A percentile compares a stretch with the other conserved stretches of the same genome.
These are phyloP conservation scores for Skeletonema menzelii DNA, from an alignment of 108 stramenopile species.

Conservation along the genomic window DNA sequence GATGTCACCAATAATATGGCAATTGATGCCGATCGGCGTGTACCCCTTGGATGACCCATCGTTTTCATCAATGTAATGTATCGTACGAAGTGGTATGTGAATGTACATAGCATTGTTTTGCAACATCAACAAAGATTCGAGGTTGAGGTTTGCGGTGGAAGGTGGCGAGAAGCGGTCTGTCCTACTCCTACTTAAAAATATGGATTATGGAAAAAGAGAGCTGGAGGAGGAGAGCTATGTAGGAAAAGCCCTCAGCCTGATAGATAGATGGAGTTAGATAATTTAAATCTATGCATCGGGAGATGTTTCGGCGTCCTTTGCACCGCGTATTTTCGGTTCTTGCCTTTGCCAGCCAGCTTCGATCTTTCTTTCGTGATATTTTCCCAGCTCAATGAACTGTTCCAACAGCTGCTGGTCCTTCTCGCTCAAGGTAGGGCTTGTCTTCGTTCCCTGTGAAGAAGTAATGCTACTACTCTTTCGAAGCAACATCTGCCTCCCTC, in stretches of 20 bases:
- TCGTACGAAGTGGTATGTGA: no score
- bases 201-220: no score
- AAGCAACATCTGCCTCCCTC: constrained; percentile 25
- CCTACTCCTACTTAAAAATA: no score
- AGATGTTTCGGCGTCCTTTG: background rate
- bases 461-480: background rate
- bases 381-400: constrained; percentile 15
- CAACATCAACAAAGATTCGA: no score
- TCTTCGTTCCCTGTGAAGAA: background rate
- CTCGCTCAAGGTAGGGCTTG: constrained; percentile 4
- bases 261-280: no score
- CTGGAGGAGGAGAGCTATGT: no score
- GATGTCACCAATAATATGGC: background rate
- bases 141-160: no score
- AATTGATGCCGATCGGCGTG: background rate
- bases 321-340: constrained; percentile 23
- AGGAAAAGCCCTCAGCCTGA: no score
- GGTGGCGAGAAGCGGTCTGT: no score
- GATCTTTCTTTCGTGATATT: constrained; percentile 21
- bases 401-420: constrained; percentile 9
- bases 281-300: no score
- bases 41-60: background rate
- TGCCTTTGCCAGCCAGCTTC: constrained; percentile 28
- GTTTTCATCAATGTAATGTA: background rate
- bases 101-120: no score